Evolutionary conservation across 352 stramenopile genomes (phyloP).

Genomic region (Plasmopara halstedii): DNA sequence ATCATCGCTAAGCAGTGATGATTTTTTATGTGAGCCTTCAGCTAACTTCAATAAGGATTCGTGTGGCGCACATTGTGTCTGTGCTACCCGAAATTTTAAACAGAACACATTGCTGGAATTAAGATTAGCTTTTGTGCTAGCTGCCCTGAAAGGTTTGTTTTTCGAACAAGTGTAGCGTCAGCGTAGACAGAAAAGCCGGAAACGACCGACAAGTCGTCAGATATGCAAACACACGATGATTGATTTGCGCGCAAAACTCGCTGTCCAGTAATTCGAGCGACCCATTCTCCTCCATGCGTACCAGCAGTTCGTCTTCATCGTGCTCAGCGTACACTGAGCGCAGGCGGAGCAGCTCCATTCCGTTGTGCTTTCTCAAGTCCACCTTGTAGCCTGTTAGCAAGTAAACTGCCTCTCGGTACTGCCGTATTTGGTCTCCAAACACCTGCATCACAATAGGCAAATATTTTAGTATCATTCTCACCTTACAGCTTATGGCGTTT

Average conservation of each 20-base stretch:
- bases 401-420: slow-evolving; percentile 86
- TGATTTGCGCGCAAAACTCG: slow-evolving; percentile 62
- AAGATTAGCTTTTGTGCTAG: slow-evolving; percentile 12
- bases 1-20: slow-evolving; percentile 15
- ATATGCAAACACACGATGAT: slow-evolving; percentile 25
- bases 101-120: too few relatives aligned
- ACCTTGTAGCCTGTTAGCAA: slow-evolving; percentile 86
- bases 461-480: too few relatives aligned
- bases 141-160: slow-evolving; percentile 85
- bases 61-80: too few relatives aligned
- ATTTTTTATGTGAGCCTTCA: not conserved
- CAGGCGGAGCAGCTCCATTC: slow-evolving; percentile 63
- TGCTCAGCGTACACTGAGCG: slow-evolving; percentile 80
- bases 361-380: slow-evolving; percentile 76
- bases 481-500: too few relatives aligned
- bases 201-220: slow-evolving; percentile 76
- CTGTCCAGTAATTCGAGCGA: slow-evolving; percentile 81
- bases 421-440: slow-evolving; percentile 84
- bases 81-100: too few relatives aligned
- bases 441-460: too few relatives aligned
- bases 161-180: slow-evolving; percentile 86
- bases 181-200: slow-evolving; percentile 81
- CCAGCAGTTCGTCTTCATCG: slow-evolving; percentile 76
- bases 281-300: slow-evolving; percentile 71
- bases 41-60: slow-evolving; percentile 3